Evolutionary conservation across 306 rosid species (phyloP).

Genomic region (Canavalia ensiformis): DNA sequence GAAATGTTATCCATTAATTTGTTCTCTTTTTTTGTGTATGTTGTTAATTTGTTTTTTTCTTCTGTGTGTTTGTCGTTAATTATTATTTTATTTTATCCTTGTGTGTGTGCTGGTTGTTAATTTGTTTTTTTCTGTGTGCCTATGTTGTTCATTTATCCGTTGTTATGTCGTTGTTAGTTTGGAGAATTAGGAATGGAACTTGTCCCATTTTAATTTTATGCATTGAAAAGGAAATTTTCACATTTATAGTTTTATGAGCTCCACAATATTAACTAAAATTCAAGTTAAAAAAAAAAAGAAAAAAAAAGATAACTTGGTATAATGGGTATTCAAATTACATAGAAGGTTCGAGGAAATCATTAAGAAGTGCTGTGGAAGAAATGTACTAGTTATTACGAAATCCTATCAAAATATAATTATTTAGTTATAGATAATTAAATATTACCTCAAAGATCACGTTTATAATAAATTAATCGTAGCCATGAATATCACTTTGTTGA

Average conservation of each 20-base stretch:
- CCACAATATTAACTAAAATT: not conserved
- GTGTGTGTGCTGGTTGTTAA: not conserved
- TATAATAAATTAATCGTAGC: too few relatives aligned
- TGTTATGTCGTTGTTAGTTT: not conserved
- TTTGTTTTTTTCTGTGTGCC: not conserved
- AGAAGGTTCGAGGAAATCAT: too few relatives aligned
- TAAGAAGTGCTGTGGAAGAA: too few relatives aligned
- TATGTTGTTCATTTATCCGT: not conserved
- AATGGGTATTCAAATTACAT: not conserved
- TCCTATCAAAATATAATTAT: not conserved
- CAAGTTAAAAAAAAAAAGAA: not conserved
- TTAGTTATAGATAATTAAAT: too few relatives aligned
- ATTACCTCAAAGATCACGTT: too few relatives aligned
- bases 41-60: not conserved
- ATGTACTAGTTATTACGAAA: not conserved
- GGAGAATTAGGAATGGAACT: not conserved
- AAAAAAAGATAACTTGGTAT: not conserved
- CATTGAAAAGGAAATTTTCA: not conserved
- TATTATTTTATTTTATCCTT: not conserved
- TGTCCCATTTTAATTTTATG: not conserved
- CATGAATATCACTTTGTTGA: not conserved
- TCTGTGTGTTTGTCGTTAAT: not conserved
- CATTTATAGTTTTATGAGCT: not conserved
- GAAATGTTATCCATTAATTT: constrained; percentile 21
- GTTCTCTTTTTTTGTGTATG: not conserved